Evolutionary conservation across 2,329 filamentous ascomycete genomes (phyloP).

Genomic region (Mycosphaerella sp.): DNA sequence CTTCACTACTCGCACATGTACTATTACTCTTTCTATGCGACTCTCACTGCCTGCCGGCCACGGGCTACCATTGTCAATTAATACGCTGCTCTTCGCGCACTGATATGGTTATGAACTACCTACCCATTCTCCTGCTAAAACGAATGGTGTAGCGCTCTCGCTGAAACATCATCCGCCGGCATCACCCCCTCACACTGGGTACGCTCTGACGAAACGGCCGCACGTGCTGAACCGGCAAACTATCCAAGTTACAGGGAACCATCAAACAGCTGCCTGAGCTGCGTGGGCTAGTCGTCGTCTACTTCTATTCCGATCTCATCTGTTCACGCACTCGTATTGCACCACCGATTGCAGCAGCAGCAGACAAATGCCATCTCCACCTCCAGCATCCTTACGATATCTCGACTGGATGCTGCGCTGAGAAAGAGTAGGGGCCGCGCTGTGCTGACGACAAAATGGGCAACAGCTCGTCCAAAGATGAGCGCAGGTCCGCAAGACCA

Average conservation of each 20-base stretch:
- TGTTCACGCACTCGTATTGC: neutral
- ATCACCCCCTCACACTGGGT: slow-evolving; percentile 1
- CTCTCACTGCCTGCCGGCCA: neutral
- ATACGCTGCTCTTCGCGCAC: neutral
- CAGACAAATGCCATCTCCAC: slow-evolving; percentile 10
- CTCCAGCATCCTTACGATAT: neutral
- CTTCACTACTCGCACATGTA: too few species aligned
- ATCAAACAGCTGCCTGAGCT: slow-evolving; percentile 11
- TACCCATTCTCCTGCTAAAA: neutral
- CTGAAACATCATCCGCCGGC: slow-evolving; percentile 6
- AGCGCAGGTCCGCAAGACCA: slow-evolving; percentile 35
- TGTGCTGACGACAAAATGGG: slow-evolving; percentile 34
- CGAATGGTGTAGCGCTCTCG: neutral
- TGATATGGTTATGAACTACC: neutral
- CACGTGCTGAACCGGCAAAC: slow-evolving; percentile 6
- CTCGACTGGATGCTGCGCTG: slow-evolving; percentile 7
- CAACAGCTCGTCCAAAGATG: slow-evolving; percentile 45
- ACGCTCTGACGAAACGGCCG: slow-evolving; percentile 2
- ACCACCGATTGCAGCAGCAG: neutral
- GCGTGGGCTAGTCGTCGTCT: neutral
- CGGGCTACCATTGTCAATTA: neutral
- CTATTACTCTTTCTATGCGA: neutral
- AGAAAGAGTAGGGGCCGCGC: slow-evolving; percentile 10
- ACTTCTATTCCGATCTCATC: neutral
- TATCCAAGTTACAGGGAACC: slow-evolving; percentile 4